These are phyloP conservation scores for Pseudonitzschia pungens DNA, from an alignment of 108 stramenopile species.

Conservation along the genomic window DNA sequence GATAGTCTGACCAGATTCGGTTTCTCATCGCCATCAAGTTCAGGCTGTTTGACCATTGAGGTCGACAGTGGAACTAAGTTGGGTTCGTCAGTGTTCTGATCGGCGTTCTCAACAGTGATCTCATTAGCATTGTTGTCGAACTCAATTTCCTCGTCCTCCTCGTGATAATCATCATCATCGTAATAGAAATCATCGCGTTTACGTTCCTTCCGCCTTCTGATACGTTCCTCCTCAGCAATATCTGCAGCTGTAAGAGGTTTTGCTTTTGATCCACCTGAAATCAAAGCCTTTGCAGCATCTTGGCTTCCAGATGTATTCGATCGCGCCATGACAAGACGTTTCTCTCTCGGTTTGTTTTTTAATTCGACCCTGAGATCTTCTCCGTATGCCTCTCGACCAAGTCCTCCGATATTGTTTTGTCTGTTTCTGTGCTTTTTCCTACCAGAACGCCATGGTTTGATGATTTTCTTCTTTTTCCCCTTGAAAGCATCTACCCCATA, in stretches of 20 bases:
- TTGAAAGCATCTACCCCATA: slow-evolving; percentile 17
- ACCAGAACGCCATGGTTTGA: slow-evolving; percentile 13
- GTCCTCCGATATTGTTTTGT: slow-evolving; percentile 6
- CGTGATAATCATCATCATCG: background rate
- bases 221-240: background rate
- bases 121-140: background rate
- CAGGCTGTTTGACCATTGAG: background rate
- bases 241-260: background rate
- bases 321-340: slow-evolving; percentile 12
- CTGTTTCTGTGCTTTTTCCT: slow-evolving; percentile 2
- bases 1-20: background rate
- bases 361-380: slow-evolving; percentile 8
- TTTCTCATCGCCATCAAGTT: background rate
- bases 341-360: slow-evolving; percentile 7
- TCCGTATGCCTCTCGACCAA: slow-evolving; percentile 11
- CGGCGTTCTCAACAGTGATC: background rate
- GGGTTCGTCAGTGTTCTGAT: background rate
- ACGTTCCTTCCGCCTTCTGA: background rate
- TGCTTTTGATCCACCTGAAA: slow-evolving; percentile 10
- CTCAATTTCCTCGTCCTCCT: background rate
- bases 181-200: background rate
- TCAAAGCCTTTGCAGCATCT: slow-evolving; percentile 16
- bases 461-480: slow-evolving; percentile 15
- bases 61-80: background rate
- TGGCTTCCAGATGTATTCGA: background rate